A percentile compares a stretch with the other conserved stretches of the same genome.
Evolutionary conservation across 2,329 filamentous ascomycete species (phyloP).

Genomic region (Lithohypha guttulata): DNA sequence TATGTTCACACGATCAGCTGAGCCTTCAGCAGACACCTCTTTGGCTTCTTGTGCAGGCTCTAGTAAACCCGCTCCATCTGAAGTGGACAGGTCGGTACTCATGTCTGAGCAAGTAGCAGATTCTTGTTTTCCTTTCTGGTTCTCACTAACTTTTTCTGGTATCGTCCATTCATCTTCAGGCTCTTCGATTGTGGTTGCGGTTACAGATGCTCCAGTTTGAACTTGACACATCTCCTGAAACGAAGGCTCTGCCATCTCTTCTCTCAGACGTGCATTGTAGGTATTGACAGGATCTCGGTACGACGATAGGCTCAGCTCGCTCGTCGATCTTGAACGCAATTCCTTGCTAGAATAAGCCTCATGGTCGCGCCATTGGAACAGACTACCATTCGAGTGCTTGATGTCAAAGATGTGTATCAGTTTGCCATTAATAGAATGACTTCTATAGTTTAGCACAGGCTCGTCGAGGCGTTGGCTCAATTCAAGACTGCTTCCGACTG

Average conservation of each 20-base stretch:
- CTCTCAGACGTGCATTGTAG: no score
- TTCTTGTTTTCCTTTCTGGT: not conserved
- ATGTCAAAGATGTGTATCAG: constrained; percentile 39
- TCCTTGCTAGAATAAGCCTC: constrained; percentile 17
- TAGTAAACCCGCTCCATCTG: no score
- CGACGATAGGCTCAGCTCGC: not conserved
- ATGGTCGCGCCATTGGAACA: constrained; percentile 20
- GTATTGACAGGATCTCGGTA: not conserved
- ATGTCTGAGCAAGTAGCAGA: not conserved
- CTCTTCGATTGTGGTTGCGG: not conserved
- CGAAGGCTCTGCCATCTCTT: no score
- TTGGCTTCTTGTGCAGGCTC: no score
- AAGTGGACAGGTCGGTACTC: not conserved
- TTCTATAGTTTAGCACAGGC: constrained; percentile 18
- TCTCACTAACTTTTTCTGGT: not conserved
- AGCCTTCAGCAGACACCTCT: not conserved
- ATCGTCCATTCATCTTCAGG: not conserved
- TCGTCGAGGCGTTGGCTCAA: constrained; percentile 37
- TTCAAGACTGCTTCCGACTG: constrained; percentile 38
- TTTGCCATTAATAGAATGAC: constrained; percentile 12
- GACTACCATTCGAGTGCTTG: constrained; percentile 12
- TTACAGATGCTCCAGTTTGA: not conserved
- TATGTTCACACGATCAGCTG: not conserved
- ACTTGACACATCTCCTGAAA: no score
- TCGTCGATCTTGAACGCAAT: not conserved